Evolutionary conservation across 169 alveolate species (phyloP).

Genomic region (Eimeria falciformis): DNA sequence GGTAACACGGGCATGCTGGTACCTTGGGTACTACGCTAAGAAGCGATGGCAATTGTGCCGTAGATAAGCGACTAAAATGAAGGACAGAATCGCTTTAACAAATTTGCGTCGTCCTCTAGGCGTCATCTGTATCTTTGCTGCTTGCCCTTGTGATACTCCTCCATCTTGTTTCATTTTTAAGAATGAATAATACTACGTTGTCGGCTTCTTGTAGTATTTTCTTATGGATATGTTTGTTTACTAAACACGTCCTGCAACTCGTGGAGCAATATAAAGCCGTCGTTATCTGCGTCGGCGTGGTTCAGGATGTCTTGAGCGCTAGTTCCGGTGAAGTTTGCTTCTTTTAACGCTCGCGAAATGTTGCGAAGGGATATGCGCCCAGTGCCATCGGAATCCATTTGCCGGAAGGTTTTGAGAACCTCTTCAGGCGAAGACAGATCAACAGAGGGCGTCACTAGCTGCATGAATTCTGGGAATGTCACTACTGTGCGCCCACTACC

Average conservation of each 20-base stretch:
- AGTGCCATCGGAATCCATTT: conserved; percentile 56
- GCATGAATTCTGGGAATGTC: conserved; percentile 67
- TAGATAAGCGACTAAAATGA: too few species aligned
- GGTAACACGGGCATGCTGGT: too few species aligned
- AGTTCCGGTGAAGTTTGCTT: conserved; percentile 22
- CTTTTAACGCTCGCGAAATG: conserved; percentile 59
- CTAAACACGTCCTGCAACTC: conserved; percentile 63
- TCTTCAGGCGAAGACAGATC: conserved; percentile 62
- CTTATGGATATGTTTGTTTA: conserved; percentile 63
- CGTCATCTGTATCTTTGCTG: too few species aligned
- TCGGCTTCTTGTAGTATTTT: not conserved
- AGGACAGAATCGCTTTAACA: too few species aligned
- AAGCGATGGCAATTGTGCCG: too few species aligned
- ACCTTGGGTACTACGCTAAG: too few species aligned
- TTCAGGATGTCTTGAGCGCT: conserved; percentile 48
- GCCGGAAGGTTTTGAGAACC: conserved; percentile 47
- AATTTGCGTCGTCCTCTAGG: too few species aligned
- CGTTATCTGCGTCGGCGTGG: conserved; percentile 63
- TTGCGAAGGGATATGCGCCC: conserved; percentile 52
- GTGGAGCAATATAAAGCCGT: conserved; percentile 36
- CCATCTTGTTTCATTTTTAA: too few species aligned
- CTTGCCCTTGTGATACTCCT: too few species aligned
- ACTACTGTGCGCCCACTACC: conserved; percentile 35
- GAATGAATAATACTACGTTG: not conserved
- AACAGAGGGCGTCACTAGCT: conserved; percentile 62